Base-by-base conservation (phyloP, 352 stramenopile species). In the Blastocystis sp. region DNA sequence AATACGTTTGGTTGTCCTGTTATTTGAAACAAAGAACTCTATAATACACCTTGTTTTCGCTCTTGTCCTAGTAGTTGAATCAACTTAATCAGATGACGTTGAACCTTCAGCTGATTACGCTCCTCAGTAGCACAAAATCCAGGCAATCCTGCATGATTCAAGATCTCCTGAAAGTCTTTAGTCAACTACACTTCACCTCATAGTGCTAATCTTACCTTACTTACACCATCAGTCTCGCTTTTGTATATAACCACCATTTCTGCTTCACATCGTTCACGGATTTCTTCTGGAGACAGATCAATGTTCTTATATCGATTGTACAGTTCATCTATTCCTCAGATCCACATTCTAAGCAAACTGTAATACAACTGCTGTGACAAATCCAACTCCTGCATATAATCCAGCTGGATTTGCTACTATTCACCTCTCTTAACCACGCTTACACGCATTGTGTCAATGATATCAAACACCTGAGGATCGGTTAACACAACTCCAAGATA, bases 1-100 rank as follows among this genome's bases (percentile, higher is more conserved):
- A 98, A 97, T 89, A 98, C 96, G 58, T 99, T 99, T 91, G 96
- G 96, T 32, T 91, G 6, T 29, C 7, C 57, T 65, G 57, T 75
- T 65, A 74, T 21, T 52, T n/a, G n/a, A n/a, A n/a, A n/a, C n/a
- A 78, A 65, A 24, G 37, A 65, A 65, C 57, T 12, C 57, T n/a
- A n/a, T n/a, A n/a, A n/a, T n/a, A n/a, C n/a, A n/a, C n/a, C n/a
- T 43, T 80, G 46, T 32, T 80, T 80, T 9, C 32, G 32, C 35
- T 58, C 37, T 35, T 80, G 69, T n/a, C 37, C 43, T 16, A 80
- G 37, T 32, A 80, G 37, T 43, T 80, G 69, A 37, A 80, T 80
- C 19, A 80, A 42, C 24, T 29, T 21, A 11, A 80, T 58, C 21
- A 80, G 37, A 58, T 80, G 69, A 12, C 69, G 42, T 51, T 80